Percentiles rank a stretch among this genome's conserved stretches.
phyloP scores from a whole-genome alignment of 1,284 basidiomycete species.

The Erythrobasidium hasegawianum region DNA sequence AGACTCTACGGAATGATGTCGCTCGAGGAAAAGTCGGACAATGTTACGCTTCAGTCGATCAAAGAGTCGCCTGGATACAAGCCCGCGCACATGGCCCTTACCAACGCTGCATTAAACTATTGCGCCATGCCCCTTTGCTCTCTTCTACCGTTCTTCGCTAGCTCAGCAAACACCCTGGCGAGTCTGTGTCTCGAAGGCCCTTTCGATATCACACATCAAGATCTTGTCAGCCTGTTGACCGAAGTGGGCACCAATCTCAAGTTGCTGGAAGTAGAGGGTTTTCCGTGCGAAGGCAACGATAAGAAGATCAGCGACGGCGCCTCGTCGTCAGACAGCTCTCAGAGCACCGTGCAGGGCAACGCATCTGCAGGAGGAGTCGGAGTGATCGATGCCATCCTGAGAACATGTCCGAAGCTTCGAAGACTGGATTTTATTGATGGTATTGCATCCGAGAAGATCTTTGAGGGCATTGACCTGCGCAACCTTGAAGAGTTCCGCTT shows the following conservation, averaged over 20 bases:
- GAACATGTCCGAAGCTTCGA: constrained; percentile 4
- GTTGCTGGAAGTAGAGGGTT: constrained; percentile 5
- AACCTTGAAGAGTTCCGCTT: not conserved
- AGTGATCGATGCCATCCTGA: constrained; percentile 10
- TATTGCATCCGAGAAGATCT: not conserved
- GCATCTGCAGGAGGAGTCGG: too few relatives aligned
- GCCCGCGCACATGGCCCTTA: not conserved
- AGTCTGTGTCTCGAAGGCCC: constrained; percentile 16
- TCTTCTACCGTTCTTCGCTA: not conserved
- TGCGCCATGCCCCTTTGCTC: not conserved
- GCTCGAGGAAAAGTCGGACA: not conserved
- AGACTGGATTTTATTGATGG: constrained; percentile 18
- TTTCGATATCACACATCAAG: constrained; percentile 6
- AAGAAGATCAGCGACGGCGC: too few relatives aligned
- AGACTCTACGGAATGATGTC: constrained; percentile 12
- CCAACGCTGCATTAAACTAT: constrained; percentile 9
- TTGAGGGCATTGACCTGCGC: not conserved
- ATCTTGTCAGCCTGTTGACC: not conserved
- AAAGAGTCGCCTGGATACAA: not conserved
- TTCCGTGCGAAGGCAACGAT: not conserved
- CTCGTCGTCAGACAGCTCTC: too few relatives aligned
- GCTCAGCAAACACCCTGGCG: not conserved
- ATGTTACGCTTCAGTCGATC: not conserved
- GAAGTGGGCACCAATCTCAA: not conserved
- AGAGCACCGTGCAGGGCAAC: too few relatives aligned